phyloP scores from a whole-genome alignment of 768 basidiomycete genomes.

The Auriscalpium vulgare region DNA sequence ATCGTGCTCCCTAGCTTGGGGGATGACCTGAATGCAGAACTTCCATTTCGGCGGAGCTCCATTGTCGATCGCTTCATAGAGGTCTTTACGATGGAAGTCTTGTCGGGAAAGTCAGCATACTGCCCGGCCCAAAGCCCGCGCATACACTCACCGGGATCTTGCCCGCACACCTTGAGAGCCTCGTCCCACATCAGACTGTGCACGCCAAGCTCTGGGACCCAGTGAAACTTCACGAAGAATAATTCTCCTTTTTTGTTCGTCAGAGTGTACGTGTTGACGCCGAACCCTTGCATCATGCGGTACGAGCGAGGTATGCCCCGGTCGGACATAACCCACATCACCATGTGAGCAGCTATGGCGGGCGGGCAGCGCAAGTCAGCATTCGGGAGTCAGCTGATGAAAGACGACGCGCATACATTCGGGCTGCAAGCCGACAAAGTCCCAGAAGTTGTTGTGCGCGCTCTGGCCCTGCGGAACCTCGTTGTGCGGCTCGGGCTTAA shows the following conservation, averaged over 20 bases:
- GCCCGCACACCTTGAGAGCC: slow-evolving; percentile 71
- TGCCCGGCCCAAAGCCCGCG: no score
- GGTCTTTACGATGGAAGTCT: slow-evolving; percentile 76
- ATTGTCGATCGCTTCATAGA: slow-evolving; percentile 72
- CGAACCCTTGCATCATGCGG: slow-evolving; percentile 87
- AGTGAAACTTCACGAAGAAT: slow-evolving; percentile 86
- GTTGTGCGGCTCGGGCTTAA: slow-evolving; percentile 79
- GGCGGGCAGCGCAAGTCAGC: no score
- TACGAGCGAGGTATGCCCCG: slow-evolving; percentile 77
- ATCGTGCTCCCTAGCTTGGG: slow-evolving; percentile 64
- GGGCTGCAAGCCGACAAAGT: slow-evolving; percentile 65
- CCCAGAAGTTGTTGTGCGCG: slow-evolving; percentile 86
- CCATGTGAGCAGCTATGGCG: slow-evolving; percentile 53
- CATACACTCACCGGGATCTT: slow-evolving; percentile 58
- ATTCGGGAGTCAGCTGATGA: background rate
- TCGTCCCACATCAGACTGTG: slow-evolving; percentile 88
- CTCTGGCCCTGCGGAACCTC: slow-evolving; percentile 64
- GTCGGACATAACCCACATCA: slow-evolving; percentile 84
- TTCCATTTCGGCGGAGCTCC: slow-evolving; percentile 73
- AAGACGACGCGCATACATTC: slow-evolving; percentile 35
- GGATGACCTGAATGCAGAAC: slow-evolving; percentile 66
- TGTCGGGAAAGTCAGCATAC: background rate
- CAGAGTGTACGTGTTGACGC: slow-evolving; percentile 80
- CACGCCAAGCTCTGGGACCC: slow-evolving; percentile 72
- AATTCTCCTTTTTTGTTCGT: slow-evolving; percentile 58